These are phyloP conservation scores for Adiantum capillusveneris DNA, from an alignment of 75 land plant genomes.

Conservation along the genomic window DNA sequence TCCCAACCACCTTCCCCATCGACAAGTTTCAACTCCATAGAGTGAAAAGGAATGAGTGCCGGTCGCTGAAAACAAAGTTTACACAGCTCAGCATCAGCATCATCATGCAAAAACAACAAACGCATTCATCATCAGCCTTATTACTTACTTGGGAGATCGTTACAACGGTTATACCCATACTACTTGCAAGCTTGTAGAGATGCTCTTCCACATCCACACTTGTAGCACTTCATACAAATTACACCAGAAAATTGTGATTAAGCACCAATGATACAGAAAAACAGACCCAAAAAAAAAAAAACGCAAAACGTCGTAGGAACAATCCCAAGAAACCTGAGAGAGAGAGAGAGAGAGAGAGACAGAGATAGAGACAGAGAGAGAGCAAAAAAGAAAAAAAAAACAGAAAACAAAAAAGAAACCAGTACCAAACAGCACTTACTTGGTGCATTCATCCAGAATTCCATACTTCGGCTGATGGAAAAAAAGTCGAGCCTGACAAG, in stretches of 20 bases:
- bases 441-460: conserved; percentile 97
- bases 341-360: not conserved
- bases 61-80: conserved; percentile 77
- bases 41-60: conserved; percentile 89
- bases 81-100: not conserved
- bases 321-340: not conserved
- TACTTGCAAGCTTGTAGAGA: conserved; percentile 73
- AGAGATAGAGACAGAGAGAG: no score
- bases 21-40: conserved; percentile 70
- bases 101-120: conserved; percentile 2
- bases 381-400: not conserved
- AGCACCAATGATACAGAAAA: not conserved
- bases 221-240: conserved; percentile 60
- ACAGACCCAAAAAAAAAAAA: not conserved
- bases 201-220: conserved; percentile 98
- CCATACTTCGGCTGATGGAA: conserved; percentile 92
- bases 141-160: conserved; percentile 78
- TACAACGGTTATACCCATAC: conserved; percentile 78
- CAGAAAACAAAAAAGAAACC: not conserved
- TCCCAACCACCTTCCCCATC: conserved; percentile 99
- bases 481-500: conserved; percentile 79
- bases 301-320: not conserved
- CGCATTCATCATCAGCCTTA: no score
- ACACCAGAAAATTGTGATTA: not conserved
- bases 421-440: conserved; percentile 44